A percentile compares a stretch with the other conserved stretches of the same genome.
Evolutionary conservation across 805 yeast species (phyloP).

Genomic region (Kodamaea fukazawae): DNA sequence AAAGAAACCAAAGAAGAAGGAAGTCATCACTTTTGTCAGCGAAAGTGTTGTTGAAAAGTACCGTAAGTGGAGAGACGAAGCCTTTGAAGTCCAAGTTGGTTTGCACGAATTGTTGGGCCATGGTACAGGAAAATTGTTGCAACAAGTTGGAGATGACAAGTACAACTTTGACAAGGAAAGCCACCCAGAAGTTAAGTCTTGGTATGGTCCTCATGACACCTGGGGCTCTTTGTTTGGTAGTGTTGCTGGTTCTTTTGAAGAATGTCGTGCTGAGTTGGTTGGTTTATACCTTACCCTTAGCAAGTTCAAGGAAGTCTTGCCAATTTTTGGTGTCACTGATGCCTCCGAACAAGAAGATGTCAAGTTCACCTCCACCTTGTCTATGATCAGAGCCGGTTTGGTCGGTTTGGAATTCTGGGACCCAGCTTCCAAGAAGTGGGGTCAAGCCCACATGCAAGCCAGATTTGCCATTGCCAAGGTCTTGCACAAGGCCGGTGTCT

Average conservation of each 20-base stretch:
- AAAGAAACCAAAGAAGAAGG: conserved; percentile 62
- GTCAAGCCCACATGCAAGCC: conserved; percentile 94
- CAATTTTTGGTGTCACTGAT: conserved; percentile 66
- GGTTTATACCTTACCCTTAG: conserved; percentile 78
- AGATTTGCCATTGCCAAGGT: conserved; percentile 80
- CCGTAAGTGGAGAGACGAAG: conserved; percentile 70
- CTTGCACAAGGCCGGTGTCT: conserved; percentile 66
- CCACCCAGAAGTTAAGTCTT: conserved; percentile 70
- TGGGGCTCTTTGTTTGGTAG: conserved; percentile 88
- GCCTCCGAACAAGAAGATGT: conserved; percentile 61
- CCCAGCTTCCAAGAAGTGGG: conserved; percentile 80
- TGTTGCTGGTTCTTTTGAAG: conserved; percentile 84
- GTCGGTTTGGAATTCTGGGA: conserved; percentile 85
- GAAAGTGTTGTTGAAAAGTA: conserved; percentile 54
- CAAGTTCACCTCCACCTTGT: conserved; percentile 63
- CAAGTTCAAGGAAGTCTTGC: conserved; percentile 54
- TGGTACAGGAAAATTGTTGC: conserved; percentile 81
- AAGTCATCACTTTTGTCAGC: conserved; percentile 63
- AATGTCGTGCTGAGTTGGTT: conserved; percentile 89
- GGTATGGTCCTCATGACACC: conserved; percentile 77
- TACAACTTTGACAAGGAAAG: conserved; percentile 68
- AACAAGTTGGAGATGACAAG: conserved; percentile 50
- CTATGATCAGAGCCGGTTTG: conserved; percentile 87
- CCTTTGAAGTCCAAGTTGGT: conserved; percentile 92
- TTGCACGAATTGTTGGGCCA: conserved; percentile 90